Evolutionary conservation across 306 rosid species (phyloP), one percentile per base, ranked within the genome.

Genomic region (Rosa lucieae): DNA sequence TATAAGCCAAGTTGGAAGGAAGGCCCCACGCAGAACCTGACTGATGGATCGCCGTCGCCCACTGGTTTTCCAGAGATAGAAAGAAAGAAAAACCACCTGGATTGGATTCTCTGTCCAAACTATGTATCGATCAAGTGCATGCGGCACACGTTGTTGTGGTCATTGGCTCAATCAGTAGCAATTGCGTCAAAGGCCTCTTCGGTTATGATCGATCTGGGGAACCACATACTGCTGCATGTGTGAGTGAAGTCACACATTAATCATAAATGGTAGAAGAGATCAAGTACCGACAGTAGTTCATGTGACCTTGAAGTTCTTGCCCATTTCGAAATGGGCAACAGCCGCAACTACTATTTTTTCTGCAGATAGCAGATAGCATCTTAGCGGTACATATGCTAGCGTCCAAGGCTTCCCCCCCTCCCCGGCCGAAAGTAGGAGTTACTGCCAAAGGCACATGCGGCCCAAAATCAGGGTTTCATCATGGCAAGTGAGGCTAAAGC

Each of bases 101-200:
- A 12, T 35, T 55, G 61, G 26, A 55, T 55, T 55, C n/a, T 55
- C 10, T 55, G 23, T 14, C 23, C 20, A 9, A 23, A 51, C 4
- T 10, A 59, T 63, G 66, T 23, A 23, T 4, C 20, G 15, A 59
- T 2, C 4, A 8, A 21, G 12, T 63, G 69, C 42, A 2, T 18
- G 61, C 26, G 61, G 61, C 61, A 53, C 69, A 63, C 32, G 44
- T 63, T 63, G 42, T 14, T 63, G 69, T 32, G 20, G 69, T 63
- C n/a, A 63, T 32, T 63, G 69, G 69, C 69, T 63, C 69, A 13
- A 14, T 63, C n/a, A 55, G 26, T 18, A 5, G 69, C 32, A 17
- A 37, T 35, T 63, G 39, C 43, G 1, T 18, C 3, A 6, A 9
- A 23, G 37, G 32, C 15, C 35, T 26, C 21, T 58, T 26, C 39